A percentile compares a stretch with the other conserved stretches of the same genome.
Evolutionary conservation across 2,329 filamentous ascomycete genomes (phyloP).

Genomic region (Fusarium newnesense): DNA sequence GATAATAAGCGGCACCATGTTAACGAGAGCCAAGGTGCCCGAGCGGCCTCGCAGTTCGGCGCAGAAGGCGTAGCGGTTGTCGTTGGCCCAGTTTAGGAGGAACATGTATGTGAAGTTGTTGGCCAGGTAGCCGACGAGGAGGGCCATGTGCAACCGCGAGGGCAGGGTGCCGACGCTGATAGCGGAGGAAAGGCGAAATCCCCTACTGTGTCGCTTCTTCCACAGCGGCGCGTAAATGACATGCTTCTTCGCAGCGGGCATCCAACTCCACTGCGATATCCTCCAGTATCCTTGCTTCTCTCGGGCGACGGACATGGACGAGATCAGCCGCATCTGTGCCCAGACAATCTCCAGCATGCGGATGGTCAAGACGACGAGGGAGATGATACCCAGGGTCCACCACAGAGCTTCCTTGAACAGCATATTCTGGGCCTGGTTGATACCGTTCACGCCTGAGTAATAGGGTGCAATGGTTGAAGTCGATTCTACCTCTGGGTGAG

Average conservation of each 20-base stretch:
- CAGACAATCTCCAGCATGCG: slow-evolving; percentile 64
- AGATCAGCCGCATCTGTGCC: slow-evolving; percentile 67
- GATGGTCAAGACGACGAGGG: slow-evolving; percentile 62
- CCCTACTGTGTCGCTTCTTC: slow-evolving; percentile 74
- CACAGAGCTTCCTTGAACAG: slow-evolving; percentile 67
- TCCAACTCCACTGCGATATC: slow-evolving; percentile 66
- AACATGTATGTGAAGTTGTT: slow-evolving; percentile 73
- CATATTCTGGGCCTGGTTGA: slow-evolving; percentile 68
- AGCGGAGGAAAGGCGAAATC: slow-evolving; percentile 69
- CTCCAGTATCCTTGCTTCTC: slow-evolving; percentile 69
- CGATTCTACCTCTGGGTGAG: background rate
- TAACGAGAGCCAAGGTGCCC: slow-evolving; percentile 84
- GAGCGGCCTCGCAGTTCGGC: slow-evolving; percentile 88
- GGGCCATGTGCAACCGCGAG: slow-evolving; percentile 69
- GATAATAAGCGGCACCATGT: slow-evolving; percentile 90
- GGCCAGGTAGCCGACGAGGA: slow-evolving; percentile 66
- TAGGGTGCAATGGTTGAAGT: slow-evolving; percentile 47
- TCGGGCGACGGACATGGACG: slow-evolving; percentile 64
- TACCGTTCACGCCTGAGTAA: slow-evolving; percentile 66
- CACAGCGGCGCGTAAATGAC: slow-evolving; percentile 69
- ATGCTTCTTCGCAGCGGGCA: slow-evolving; percentile 70
- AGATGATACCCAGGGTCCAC: slow-evolving; percentile 69
- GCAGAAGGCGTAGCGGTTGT: slow-evolving; percentile 71
- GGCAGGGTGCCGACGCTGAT: slow-evolving; percentile 71
- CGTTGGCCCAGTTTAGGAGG: slow-evolving; percentile 65